Base-by-base conservation (phyloP, 1,284 basidiomycete genomes). In the Trichosporon sp. region DNA sequence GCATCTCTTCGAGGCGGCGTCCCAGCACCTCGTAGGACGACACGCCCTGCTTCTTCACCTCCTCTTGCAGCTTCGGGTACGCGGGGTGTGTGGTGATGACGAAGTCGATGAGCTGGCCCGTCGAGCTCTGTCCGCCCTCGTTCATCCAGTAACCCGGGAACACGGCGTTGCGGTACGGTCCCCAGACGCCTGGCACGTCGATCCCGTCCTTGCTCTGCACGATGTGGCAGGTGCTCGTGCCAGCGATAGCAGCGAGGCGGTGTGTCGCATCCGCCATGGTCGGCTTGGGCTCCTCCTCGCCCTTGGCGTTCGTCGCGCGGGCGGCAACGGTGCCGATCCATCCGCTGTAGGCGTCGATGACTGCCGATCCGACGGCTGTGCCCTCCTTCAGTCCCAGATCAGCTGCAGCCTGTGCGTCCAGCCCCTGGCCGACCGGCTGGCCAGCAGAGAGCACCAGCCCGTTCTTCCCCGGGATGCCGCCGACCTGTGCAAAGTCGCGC, bases 131-230 rank as follows among this genome's bases (percentile, higher is more conserved):
- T 0, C 95, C 95, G 44, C 95, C 95, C 81, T 99, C 95, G 74
- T 96, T 99, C 93, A 98, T 97, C 96, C 95, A 95, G 88, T 90
- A 93, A 13, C 88, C 92, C 29, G 89, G 89, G 82, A 98, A 96
- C 27, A 95, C 85, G 16, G 80, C 80, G 68, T 81, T 80, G 81
- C 89, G 90, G 81, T 98, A 99, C 0, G 95, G 96, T 0, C 95
- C 95, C 95, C 95, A 99, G 57, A 58, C 14, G 54, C 63, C 56
- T 56, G 64, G 86, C 2, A 97, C 95, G 68, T 94, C 91, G 23
- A 95, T 86, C 9, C 89, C 90, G 64, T 90, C 81, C 11, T 85
- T 86, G 76, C 89, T 81, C 83, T 92, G 90, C 2, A 95, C 90
- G 64, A 97, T 86, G 81, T 98, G 92, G 78, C 95, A 98, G 5